Evolutionary conservation across 257 asterid species (phyloP).

Genomic region (Marsdenia floribunda): DNA sequence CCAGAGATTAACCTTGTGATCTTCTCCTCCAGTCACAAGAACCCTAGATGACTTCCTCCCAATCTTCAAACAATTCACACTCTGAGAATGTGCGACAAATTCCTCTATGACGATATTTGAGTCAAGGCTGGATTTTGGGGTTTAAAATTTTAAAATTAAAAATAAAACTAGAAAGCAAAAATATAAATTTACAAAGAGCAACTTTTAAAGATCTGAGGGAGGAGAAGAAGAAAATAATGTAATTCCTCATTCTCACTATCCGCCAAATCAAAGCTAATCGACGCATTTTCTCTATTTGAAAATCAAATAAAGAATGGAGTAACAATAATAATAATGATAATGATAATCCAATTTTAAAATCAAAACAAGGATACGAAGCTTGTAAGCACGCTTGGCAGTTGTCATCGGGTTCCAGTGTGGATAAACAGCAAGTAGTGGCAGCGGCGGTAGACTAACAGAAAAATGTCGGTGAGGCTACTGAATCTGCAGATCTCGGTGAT

Average conservation of each 20-base stretch:
- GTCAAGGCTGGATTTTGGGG: conserved; percentile 48
- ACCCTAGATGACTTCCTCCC: conserved; percentile 94
- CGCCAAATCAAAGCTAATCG: neutral
- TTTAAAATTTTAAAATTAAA: neutral
- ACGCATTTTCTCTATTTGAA: conserved; percentile 4
- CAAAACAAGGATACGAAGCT: conserved; percentile 91
- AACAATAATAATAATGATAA: no score
- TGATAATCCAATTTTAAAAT: neutral
- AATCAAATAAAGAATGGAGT: neutral
- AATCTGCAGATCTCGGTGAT: conserved; percentile 14
- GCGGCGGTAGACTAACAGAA: neutral
- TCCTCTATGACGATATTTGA: conserved; percentile 54
- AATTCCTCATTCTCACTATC: neutral
- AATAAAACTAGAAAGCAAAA: neutral
- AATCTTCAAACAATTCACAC: conserved; percentile 92
- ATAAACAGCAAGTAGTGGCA: neutral
- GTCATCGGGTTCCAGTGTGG: conserved; percentile 26
- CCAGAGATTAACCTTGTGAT: conserved; percentile 98
- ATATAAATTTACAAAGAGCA: neutral
- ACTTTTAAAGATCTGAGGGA: neutral
- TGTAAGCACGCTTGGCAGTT: conserved; percentile 93
- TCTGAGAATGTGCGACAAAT: conserved; percentile 94
- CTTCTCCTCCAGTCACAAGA: conserved; percentile 99
- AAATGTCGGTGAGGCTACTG: neutral
- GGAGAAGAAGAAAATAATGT: neutral